phyloP scores from a whole-genome alignment of 305 asterid species.

The Fraxinus nigra region DNA sequence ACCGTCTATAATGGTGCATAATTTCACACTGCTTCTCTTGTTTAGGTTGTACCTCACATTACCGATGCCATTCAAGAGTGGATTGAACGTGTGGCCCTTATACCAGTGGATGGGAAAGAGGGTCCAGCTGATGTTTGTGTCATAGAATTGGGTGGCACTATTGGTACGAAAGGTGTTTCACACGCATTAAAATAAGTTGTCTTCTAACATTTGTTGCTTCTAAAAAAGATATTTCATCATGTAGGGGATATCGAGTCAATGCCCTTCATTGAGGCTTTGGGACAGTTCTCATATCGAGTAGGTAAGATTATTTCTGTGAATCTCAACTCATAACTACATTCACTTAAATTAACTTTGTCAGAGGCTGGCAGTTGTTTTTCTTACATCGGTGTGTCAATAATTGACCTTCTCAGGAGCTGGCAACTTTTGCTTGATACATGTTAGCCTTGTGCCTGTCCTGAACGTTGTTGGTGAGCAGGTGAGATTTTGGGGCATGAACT shows the following conservation, averaged over 20 bases:
- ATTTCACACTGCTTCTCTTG: slow-evolving; percentile 17
- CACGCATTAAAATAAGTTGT: background rate
- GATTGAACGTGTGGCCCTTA: slow-evolving; percentile 83
- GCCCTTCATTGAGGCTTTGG: slow-evolving; percentile 80
- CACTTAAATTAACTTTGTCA: background rate
- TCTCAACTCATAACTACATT: slow-evolving; percentile 10
- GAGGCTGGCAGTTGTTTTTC: background rate
- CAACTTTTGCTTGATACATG: slow-evolving; percentile 89
- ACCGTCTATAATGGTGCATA: background rate
- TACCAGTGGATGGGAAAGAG: slow-evolving; percentile 85
- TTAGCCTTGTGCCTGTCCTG: slow-evolving; percentile 88
- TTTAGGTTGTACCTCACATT: slow-evolving; percentile 70
- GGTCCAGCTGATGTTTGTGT: slow-evolving; percentile 98
- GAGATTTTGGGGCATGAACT: slow-evolving; percentile 16
- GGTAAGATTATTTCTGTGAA: slow-evolving; percentile 37
- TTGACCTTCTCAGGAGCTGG: slow-evolving; percentile 58
- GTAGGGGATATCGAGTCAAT: slow-evolving; percentile 81
- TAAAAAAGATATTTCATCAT: slow-evolving; percentile 12
- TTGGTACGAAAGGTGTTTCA: slow-evolving; percentile 44
- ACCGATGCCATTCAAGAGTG: slow-evolving; percentile 96
- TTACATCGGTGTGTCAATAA: slow-evolving; percentile 11
- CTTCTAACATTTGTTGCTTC: background rate
- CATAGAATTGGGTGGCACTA: slow-evolving; percentile 94
- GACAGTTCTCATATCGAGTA: slow-evolving; percentile 66
- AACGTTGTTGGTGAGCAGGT: slow-evolving; percentile 95